Evolutionary conservation across 129 eudicot genomes (phyloP).

Genomic region (Silybum marianum): DNA sequence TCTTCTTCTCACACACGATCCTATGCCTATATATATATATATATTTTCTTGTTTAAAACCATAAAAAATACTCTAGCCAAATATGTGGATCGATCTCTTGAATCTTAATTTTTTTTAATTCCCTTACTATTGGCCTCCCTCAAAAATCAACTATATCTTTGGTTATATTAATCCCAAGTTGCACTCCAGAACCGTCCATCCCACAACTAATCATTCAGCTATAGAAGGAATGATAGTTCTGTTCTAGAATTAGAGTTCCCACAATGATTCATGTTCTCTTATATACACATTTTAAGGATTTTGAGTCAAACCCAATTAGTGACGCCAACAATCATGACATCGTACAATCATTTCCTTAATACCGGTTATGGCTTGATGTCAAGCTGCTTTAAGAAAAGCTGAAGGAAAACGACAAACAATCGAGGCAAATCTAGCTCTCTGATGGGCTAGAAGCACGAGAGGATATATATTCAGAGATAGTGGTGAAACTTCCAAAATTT

Average conservation of each 20-base stretch:
- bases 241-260: background rate
- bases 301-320: background rate
- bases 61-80: no score
- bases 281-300: background rate
- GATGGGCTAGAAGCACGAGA: background rate
- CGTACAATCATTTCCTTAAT: background rate
- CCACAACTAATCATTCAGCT: background rate
- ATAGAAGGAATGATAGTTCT: background rate
- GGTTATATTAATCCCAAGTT: background rate
- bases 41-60: no score
- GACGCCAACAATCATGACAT: background rate
- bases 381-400: background rate
- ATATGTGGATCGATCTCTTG: no score
- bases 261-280: background rate
- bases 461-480: no score
- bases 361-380: background rate
- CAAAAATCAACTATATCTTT: background rate
- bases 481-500: background rate
- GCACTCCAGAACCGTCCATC: background rate
- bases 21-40: no score
- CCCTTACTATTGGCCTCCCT: no score
- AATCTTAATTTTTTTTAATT: no score
- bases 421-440: background rate
- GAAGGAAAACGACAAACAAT: background rate
- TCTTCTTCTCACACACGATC: no score